These are phyloP conservation scores for Populus tomentosa DNA, from an alignment of 441 rosid species.

Conservation along the genomic window DNA sequence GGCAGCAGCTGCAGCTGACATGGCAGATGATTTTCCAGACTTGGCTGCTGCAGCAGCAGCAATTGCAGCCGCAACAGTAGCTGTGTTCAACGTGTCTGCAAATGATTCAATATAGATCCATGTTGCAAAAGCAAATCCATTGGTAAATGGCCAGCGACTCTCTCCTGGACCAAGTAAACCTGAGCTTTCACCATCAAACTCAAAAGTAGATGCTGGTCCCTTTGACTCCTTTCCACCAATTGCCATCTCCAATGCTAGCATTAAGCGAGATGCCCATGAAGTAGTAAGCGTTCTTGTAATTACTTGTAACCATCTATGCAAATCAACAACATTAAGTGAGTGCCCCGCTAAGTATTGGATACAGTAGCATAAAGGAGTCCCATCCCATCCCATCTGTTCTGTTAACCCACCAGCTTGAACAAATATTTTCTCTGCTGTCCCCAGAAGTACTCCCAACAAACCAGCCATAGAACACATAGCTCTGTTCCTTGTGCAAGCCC, in stretches of 20 bases:
- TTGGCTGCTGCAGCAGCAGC: constrained; percentile 98
- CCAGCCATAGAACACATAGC: constrained; percentile 99
- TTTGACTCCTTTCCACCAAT: constrained; percentile 92
- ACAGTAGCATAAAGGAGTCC: constrained; percentile 74
- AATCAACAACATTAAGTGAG: constrained; percentile 79
- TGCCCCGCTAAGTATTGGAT: constrained; percentile 90
- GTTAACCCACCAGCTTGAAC: constrained; percentile 51
- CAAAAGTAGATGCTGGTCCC: constrained; percentile 92
- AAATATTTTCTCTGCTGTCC: constrained; percentile 79
- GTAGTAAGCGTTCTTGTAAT: constrained; percentile 57
- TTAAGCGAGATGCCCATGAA: constrained; percentile 66
- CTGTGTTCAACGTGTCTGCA: constrained; percentile 96
- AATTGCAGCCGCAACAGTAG: constrained; percentile 97
- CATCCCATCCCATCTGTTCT: constrained; percentile 61
- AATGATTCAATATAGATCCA: constrained; percentile 99
- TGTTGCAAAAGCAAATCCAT: constrained; percentile 93
- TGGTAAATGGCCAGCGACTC: constrained; percentile 97
- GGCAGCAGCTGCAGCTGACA: constrained; percentile 99
- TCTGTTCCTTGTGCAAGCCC: constrained; percentile 96
- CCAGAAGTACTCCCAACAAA: constrained; percentile 78
- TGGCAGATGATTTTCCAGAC: constrained; percentile 98
- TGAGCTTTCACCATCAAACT: constrained; percentile 99
- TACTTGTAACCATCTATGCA: constrained; percentile 79
- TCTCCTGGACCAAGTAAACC: constrained; percentile 99
- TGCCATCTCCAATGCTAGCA: constrained; percentile 89